Conservation (phyloP, 192 early-diverging fungal species). For the Phlyctochytrium arcticum region DNA sequence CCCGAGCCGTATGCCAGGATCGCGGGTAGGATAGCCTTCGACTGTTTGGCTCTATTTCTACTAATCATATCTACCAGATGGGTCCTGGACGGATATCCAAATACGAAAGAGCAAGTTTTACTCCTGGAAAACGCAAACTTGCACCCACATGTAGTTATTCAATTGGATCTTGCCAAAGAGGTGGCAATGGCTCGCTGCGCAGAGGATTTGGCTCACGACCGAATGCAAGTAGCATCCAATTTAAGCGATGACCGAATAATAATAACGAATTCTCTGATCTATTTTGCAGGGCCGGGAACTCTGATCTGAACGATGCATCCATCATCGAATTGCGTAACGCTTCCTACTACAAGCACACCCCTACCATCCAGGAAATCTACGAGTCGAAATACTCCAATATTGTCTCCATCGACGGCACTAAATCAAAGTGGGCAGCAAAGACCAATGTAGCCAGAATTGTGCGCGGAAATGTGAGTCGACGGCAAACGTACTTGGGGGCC, state of each 20-base stretch:
- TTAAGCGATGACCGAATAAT: too few relatives aligned
- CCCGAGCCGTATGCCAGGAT: conserved; percentile 29
- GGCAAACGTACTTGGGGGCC: conserved; percentile 36
- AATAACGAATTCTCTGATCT: too few relatives aligned
- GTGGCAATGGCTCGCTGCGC: conserved; percentile 14
- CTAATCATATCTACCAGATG: conserved; percentile 30
- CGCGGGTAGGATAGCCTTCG: conserved; percentile 28
- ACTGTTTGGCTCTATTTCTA: not conserved
- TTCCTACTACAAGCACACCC: conserved; percentile 12
- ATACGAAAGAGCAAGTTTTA: conserved; percentile 37
- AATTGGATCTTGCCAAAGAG: conserved; percentile 28
- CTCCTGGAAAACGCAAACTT: conserved; percentile 39
- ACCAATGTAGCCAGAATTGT: conserved; percentile 1
- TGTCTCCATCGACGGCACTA: not conserved
- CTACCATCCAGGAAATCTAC: not conserved
- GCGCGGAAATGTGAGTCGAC: conserved; percentile 14
- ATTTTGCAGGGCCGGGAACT: too few relatives aligned
- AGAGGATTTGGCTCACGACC: conserved; percentile 5
- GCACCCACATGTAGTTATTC: conserved; percentile 40
- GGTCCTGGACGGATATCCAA: conserved; percentile 54
- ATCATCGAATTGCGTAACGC: conserved; percentile 18
- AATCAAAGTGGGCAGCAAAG: conserved; percentile 43
- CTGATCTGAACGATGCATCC: conserved; percentile 26
- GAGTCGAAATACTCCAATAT: not conserved
- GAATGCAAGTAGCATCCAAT: too few relatives aligned